Evolutionary conservation across 306 rosid genomes (phyloP).

Genomic region (Cucumis melo): DNA sequence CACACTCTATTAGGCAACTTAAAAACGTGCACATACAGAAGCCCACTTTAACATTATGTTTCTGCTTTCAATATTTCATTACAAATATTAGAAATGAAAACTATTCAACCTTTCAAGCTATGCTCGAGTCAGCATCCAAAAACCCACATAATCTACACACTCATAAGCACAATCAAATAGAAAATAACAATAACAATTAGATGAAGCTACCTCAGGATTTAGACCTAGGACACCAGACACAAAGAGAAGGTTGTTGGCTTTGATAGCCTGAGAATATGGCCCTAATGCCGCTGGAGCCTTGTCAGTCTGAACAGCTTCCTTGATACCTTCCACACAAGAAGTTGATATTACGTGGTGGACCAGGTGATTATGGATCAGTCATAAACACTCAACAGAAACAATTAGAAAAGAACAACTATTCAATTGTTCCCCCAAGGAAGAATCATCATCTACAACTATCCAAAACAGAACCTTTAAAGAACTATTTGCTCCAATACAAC

Average conservation of each 20-base stretch:
- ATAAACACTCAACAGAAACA: neutral
- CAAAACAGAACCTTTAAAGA: neutral
- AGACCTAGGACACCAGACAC: slow-evolving; percentile 94
- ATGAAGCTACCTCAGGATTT: slow-evolving; percentile 58
- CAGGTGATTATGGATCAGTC: neutral
- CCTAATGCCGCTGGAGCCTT: slow-evolving; percentile 96
- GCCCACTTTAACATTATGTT: neutral
- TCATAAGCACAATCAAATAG: neutral
- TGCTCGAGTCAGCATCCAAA: neutral
- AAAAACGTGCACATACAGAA: neutral
- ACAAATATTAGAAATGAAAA: neutral
- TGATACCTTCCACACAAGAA: slow-evolving; percentile 31
- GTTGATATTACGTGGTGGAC: neutral
- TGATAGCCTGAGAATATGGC: slow-evolving; percentile 90
- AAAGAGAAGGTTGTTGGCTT: slow-evolving; percentile 60
- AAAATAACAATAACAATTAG: neutral
- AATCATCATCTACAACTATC: neutral
- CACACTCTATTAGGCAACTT: neutral
- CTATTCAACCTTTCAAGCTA: neutral
- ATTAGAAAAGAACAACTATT: neutral
- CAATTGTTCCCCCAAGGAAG: neutral
- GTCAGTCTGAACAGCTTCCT: slow-evolving; percentile 75
- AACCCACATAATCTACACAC: neutral
- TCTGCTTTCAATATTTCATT: neutral
- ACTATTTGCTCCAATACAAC: neutral